phyloP scores from a whole-genome alignment of 1,284 basidiomycete genomes.

The Malassezia slooffiae region DNA sequence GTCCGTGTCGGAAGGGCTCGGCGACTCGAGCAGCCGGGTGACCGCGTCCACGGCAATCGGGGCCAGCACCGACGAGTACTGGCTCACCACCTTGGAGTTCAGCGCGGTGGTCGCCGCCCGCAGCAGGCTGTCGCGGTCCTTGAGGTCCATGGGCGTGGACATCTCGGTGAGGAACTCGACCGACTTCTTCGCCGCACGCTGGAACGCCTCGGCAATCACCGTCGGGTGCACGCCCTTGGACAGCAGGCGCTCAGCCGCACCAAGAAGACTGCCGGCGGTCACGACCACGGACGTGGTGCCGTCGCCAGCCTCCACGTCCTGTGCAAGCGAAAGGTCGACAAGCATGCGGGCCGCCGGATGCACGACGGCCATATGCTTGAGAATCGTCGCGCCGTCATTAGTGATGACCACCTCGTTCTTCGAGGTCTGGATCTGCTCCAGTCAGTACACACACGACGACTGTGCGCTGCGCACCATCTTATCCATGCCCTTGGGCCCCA shows the following conservation, averaged over 20 bases:
- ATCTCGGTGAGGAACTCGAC: conserved; percentile 91
- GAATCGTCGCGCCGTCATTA: conserved; percentile 96
- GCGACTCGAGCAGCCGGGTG: conserved; percentile 32
- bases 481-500: conserved; percentile 98
- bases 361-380: conserved; percentile 91
- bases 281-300: conserved; percentile 99
- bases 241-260: conserved; percentile 92
- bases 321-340: conserved; percentile 92
- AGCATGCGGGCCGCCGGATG: conserved; percentile 96
- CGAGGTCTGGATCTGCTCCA: conserved; percentile 74
- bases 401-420: conserved; percentile 96
- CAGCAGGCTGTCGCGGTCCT: conserved; percentile 72
- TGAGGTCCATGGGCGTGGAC: conserved; percentile 81
- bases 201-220: conserved; percentile 90
- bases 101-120: conserved; percentile 89
- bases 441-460: conserved; percentile 5
- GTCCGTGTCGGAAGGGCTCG: background rate
- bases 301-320: conserved; percentile 97
- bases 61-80: conserved; percentile 92
- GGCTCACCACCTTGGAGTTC: conserved; percentile 99
- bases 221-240: conserved; percentile 92
- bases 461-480: conserved; percentile 92
- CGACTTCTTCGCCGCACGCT: conserved; percentile 79
- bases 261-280: conserved; percentile 79
- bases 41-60: conserved; percentile 97